A percentile compares a stretch with the other conserved stretches of the same genome.
Evolutionary conservation across 164 flowering plant species (phyloP).

Genomic region (Saururus chinensis): DNA sequence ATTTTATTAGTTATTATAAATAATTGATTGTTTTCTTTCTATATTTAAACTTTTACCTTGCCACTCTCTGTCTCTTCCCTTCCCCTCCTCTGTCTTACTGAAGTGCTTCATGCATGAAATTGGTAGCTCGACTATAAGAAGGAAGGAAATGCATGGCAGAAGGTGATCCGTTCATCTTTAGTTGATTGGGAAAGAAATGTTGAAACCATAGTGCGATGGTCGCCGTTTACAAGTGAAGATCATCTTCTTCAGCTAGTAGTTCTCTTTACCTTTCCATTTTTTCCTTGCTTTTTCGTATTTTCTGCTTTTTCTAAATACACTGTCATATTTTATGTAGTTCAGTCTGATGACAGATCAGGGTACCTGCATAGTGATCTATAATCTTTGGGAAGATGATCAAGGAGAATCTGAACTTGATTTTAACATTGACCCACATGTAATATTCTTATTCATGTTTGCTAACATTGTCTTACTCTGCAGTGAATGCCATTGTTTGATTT

Average conservation of each 20-base stretch:
- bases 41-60: too few species aligned
- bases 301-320: too few species aligned
- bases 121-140: constrained; percentile 62
- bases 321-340: constrained; percentile 33
- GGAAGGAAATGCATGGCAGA: constrained; percentile 37
- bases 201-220: constrained; percentile 75
- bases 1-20: too few species aligned
- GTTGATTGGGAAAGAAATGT: constrained; percentile 60
- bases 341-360: constrained; percentile 59
- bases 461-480: too few species aligned
- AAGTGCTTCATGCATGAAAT: not conserved
- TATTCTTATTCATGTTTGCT: constrained; percentile 3
- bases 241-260: constrained; percentile 75
- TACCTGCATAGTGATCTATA: constrained; percentile 78
- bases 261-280: too few species aligned
- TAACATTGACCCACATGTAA: constrained; percentile 52
- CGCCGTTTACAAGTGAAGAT: constrained; percentile 65
- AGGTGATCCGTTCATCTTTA: constrained; percentile 33
- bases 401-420: constrained; percentile 86
- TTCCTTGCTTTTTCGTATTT: too few species aligned
- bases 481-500: too few species aligned
- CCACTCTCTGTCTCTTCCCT: too few species aligned
- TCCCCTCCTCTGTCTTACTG: too few species aligned
- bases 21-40: not conserved
- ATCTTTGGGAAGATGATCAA: constrained; percentile 92